phyloP scores from a whole-genome alignment of 106 monocot genomes.

The Posidonia australis region DNA sequence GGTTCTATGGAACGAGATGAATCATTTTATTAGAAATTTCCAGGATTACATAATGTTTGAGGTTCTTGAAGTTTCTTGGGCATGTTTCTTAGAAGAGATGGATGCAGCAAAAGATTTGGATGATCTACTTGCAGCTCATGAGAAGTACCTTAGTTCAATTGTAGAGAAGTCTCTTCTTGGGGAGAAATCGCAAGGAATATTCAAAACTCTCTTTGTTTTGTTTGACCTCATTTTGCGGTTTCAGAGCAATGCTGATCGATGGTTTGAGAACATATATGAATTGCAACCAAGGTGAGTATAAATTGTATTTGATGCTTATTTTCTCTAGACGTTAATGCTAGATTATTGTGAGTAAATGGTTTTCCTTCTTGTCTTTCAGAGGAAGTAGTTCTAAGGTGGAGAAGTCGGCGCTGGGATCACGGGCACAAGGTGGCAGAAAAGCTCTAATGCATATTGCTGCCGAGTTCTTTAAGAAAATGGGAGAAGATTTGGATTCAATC shows the following conservation, averaged over 20 bases:
- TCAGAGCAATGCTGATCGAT: conserved; percentile 57
- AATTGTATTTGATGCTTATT: no score
- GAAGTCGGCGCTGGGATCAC: conserved; percentile 19
- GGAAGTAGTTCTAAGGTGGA: conserved; percentile 28
- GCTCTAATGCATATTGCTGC: conserved; percentile 48
- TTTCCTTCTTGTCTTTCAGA: conserved; percentile 29
- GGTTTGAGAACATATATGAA: conserved; percentile 84
- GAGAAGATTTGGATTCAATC: conserved; percentile 64
- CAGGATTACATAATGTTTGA: conserved; percentile 99
- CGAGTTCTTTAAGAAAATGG: conserved; percentile 58
- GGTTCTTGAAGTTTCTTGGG: conserved; percentile 95
- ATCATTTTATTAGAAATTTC: conserved; percentile 90
- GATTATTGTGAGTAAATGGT: no score
- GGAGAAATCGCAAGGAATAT: conserved; percentile 60
- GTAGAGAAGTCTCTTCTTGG: conserved; percentile 92
- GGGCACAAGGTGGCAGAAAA: conserved; percentile 49
- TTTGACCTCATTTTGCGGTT: conserved; percentile 80
- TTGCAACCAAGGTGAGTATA: conserved; percentile 67
- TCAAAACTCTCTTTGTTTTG: conserved; percentile 48
- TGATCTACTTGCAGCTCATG: conserved; percentile 80
- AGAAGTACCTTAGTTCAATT: conserved; percentile 81
- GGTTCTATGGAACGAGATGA: conserved; percentile 97
- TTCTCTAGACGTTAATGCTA: no score
- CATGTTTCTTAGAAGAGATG: conserved; percentile 82
- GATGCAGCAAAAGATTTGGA: conserved; percentile 85